Evolutionary conservation across 163 green algal genomes (phyloP), one percentile per base, ranked within the genome.

Genomic region (Scenedesmus sp.): DNA sequence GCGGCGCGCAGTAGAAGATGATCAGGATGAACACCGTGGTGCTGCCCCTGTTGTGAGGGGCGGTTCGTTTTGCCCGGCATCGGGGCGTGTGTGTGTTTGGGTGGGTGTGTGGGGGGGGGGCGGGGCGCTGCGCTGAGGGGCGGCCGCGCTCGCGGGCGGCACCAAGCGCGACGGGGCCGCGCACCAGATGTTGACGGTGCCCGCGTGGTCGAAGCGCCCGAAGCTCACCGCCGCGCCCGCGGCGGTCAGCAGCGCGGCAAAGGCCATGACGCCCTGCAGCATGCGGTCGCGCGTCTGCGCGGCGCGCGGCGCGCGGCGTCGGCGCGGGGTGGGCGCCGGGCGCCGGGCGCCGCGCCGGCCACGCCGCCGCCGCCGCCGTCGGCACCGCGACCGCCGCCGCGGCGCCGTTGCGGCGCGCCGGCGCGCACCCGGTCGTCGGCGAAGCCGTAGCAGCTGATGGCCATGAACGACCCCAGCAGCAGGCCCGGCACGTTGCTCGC

Each of bases 371-470:
- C 10, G 36, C n/a, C 10, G 39, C 39, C 10, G 39, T 47, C 39
- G 39, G 6, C 22, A 36, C 18, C 39, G 39, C 50, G 6, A 26
- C 50, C 50, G n/a, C 18, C 4, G 50, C 50, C 24, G 50, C 17
- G 4, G 36, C n/a, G n/a, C 44, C 45, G 44, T 24, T 58, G 15
- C 26, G 28, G 20, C 44, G 15, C 14, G 3, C 4, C 42, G 4
- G n/a, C 42, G n/a, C 15, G 33, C 29, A 74, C 74, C 63, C 57
- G 74, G 20, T 81, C 74, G 13, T 81, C 74, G 36, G 74, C 74
- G 53, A 51, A 81, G n/a, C 74, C 74, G 48, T 81, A 81, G 45
- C 64, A 83, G 28, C 53, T 64, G 54, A 83, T 31, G 0, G 57
- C 45, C 65, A 83, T 77, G 54, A 65, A 83, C 5, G 17, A 28